Evolutionary conservation across 495 filamentous ascomycete species (phyloP).

Genomic region (Hypoxylon subgilvum): DNA sequence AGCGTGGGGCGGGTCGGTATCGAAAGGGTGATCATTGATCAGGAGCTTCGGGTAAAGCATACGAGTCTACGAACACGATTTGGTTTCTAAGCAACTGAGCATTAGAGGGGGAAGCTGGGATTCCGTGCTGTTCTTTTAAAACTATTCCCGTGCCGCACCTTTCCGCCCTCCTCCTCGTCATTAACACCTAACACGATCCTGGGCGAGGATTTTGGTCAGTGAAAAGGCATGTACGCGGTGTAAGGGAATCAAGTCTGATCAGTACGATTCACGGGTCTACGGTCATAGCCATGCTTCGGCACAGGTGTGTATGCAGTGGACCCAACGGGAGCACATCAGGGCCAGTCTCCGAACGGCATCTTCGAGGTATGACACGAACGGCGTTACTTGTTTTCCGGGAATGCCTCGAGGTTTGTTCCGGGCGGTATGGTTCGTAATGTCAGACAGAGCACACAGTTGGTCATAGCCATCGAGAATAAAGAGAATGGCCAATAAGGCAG

Average conservation of each 20-base stretch:
- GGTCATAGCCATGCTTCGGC: conserved; percentile 1
- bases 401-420: not conserved
- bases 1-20: conserved; percentile 58
- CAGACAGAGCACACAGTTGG: conserved; percentile 1
- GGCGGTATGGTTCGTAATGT: conserved; percentile 1
- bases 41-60: not conserved
- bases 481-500: not conserved
- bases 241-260: not conserved
- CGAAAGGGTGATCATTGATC: conserved; percentile 54
- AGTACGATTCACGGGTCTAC: conserved; percentile 1
- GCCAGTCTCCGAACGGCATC: not conserved
- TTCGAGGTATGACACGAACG: not conserved
- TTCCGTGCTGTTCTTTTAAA: too few species aligned
- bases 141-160: too few species aligned
- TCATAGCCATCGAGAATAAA: not conserved
- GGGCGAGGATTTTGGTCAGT: too few species aligned
- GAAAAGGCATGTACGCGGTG: too few species aligned
- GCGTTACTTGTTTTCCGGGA: not conserved
- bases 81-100: not conserved
- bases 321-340: not conserved
- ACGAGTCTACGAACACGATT: not conserved
- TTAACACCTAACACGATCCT: too few species aligned
- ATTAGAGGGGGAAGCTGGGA: too few species aligned
- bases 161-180: too few species aligned
- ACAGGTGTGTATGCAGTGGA: conserved; percentile 6